Conservation (phyloP, 257 asterid genomes). For the Solanum commersonii region DNA sequence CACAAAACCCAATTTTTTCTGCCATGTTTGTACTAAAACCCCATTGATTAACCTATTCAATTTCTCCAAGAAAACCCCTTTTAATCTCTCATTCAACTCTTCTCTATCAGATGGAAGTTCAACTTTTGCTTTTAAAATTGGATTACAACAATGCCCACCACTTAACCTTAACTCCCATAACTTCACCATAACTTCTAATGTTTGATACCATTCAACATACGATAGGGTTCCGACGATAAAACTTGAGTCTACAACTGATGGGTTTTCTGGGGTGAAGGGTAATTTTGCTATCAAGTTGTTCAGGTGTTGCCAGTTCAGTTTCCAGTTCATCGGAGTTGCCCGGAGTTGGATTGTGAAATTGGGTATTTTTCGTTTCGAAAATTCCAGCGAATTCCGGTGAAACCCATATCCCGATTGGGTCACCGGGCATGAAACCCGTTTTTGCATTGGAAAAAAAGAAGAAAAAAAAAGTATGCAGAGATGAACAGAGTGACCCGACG, state of each 20-base stretch:
- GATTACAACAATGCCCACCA: conserved; percentile 11
- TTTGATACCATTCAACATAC: conserved; percentile 71
- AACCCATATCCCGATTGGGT: background rate
- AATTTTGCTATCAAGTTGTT: conserved; percentile 12
- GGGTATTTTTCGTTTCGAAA: background rate
- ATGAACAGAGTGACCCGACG: background rate
- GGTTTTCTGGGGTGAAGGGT: conserved; percentile 26
- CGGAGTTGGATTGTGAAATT: conserved; percentile 48
- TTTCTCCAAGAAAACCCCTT: conserved; percentile 32
- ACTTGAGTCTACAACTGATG: background rate
- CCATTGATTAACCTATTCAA: conserved; percentile 33
- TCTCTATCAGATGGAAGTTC: conserved; percentile 50
- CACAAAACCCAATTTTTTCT: conserved; percentile 19
- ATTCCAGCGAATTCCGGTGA: background rate
- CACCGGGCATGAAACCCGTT: background rate
- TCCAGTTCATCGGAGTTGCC: background rate
- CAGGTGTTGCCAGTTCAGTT: background rate
- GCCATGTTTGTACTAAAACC: conserved; percentile 35
- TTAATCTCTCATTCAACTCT: conserved; percentile 44
- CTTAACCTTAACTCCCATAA: conserved; percentile 49
- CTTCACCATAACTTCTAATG: conserved; percentile 42
- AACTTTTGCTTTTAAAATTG: conserved; percentile 23
- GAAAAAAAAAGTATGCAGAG: background rate
- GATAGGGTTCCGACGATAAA: conserved; percentile 13
- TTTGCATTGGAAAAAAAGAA: background rate